A percentile compares a stretch with the other conserved stretches of the same genome.
These are phyloP conservation scores for Limonium bicolor DNA, from an alignment of 148 eudicot genomes.

Conservation along the genomic window DNA sequence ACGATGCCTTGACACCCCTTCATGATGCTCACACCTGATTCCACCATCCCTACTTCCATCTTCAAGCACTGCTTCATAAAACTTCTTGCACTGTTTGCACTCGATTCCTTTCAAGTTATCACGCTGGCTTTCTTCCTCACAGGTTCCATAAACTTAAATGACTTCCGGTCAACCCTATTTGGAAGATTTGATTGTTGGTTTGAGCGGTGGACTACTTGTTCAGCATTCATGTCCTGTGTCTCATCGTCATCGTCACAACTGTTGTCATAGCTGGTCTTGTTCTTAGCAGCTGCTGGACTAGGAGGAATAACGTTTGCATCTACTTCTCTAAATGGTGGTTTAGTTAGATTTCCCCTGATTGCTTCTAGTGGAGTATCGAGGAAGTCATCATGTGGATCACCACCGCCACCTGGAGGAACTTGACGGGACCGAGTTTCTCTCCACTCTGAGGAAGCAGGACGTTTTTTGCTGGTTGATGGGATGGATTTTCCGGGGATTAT, in stretches of 20 bases:
- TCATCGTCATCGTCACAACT: constrained; percentile 48
- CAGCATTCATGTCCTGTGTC: constrained; percentile 43
- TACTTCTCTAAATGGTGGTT: constrained; percentile 22
- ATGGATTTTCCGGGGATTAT: constrained; percentile 16
- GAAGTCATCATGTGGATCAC: constrained; percentile 93
- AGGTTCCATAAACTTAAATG: constrained; percentile 69
- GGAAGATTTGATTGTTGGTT: constrained; percentile 22
- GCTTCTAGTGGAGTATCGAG: constrained; percentile 88
- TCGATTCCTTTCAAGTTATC: constrained; percentile 68
- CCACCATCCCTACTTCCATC: constrained; percentile 20
- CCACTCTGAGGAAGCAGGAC: constrained; percentile 62
- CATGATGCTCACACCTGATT: constrained; percentile 82
- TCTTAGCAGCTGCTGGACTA: too few relatives aligned
- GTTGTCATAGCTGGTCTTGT: constrained; percentile 18
- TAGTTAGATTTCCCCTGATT: constrained; percentile 42
- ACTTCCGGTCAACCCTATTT: constrained; percentile 29
- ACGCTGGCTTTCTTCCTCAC: constrained; percentile 83
- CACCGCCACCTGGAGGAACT: constrained; percentile 51
- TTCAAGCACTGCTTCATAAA: constrained; percentile 84
- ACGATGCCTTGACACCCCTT: constrained; percentile 89
- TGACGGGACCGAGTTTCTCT: constrained; percentile 72
- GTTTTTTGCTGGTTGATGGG: constrained; percentile 52
- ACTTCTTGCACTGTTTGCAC: constrained; percentile 91
- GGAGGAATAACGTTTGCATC: constrained; percentile 18
- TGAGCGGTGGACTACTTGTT: constrained; percentile 18